Conservation (phyloP, 768 basidiomycete species). For the Leucocoprinus birnbaumii region DNA sequence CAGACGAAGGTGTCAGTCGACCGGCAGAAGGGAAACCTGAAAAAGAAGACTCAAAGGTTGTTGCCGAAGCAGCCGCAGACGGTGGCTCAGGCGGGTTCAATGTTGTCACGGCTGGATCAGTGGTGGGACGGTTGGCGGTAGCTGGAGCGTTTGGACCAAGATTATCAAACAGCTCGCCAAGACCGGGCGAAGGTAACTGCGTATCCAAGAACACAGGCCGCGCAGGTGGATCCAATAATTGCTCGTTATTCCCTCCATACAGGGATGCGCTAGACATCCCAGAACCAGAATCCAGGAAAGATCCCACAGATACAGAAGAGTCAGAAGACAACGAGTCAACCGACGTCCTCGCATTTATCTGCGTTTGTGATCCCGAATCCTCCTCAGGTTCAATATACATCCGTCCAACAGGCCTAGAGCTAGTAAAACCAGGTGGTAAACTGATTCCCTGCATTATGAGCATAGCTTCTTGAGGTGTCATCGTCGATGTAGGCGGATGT, state of each 20-base stretch:
- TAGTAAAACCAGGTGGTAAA: not conserved
- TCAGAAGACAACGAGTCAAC: slow-evolving; percentile 7
- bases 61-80: not conserved
- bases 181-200: slow-evolving; percentile 9
- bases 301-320: slow-evolving; percentile 5
- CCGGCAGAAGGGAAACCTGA: slow-evolving; percentile 6
- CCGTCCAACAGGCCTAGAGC: not conserved
- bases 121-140: not conserved
- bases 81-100: not conserved
- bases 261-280: not conserved
- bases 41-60: slow-evolving; percentile 1
- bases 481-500: not conserved
- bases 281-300: slow-evolving; percentile 2
- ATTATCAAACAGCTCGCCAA: slow-evolving; percentile 6
- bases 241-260: not conserved
- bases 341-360: not conserved
- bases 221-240: not conserved
- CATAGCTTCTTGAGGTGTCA: not conserved
- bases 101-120: not conserved
- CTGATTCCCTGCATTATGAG: not conserved
- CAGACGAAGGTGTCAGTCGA: slow-evolving; percentile 2
- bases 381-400: not conserved
- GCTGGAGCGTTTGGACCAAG: not conserved
- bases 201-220: slow-evolving; percentile 10
- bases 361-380: not conserved